These are phyloP conservation scores for Ogataea allantospora DNA, from an alignment of 805 yeast species.

Conservation along the genomic window DNA sequence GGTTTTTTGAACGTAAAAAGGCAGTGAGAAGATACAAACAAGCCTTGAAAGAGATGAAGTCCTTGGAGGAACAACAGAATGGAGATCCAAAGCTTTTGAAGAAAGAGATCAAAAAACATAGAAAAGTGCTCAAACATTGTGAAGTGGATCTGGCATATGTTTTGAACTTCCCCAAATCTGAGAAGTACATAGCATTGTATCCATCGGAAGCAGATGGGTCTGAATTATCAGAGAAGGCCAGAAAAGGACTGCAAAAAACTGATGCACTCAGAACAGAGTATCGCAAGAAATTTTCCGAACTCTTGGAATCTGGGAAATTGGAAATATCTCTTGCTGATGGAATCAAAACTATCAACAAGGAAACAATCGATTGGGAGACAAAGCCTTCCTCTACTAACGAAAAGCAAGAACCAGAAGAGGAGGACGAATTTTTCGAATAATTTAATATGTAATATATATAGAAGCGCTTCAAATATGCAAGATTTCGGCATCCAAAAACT, in stretches of 20 bases:
- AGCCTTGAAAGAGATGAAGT: conserved; percentile 40
- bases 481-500: conserved; percentile 40
- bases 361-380: conserved; percentile 13
- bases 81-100: conserved; percentile 27
- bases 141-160: conserved; percentile 75
- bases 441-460: conserved; percentile 1
- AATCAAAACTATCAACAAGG: conserved; percentile 22
- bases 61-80: conserved; percentile 29
- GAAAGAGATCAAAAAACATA: conserved; percentile 36
- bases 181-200: conserved; percentile 77
- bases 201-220: conserved; percentile 42
- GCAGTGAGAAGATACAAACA: conserved; percentile 69
- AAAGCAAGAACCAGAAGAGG: conserved; percentile 19
- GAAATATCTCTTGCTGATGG: conserved; percentile 52
- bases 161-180: conserved; percentile 71
- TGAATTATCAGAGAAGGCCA: conserved; percentile 37
- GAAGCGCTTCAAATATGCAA: conserved; percentile 13
- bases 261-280: conserved; percentile 44
- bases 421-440: conserved; percentile 37
- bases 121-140: conserved; percentile 51
- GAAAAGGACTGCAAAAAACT: conserved; percentile 43
- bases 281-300: conserved; percentile 51
- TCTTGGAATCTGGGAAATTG: conserved; percentile 51
- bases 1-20: conserved; percentile 88
- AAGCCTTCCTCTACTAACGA: not conserved